Evolutionary conservation across 345 rosid species (phyloP).

Genomic region (Gossypium stocksii): DNA sequence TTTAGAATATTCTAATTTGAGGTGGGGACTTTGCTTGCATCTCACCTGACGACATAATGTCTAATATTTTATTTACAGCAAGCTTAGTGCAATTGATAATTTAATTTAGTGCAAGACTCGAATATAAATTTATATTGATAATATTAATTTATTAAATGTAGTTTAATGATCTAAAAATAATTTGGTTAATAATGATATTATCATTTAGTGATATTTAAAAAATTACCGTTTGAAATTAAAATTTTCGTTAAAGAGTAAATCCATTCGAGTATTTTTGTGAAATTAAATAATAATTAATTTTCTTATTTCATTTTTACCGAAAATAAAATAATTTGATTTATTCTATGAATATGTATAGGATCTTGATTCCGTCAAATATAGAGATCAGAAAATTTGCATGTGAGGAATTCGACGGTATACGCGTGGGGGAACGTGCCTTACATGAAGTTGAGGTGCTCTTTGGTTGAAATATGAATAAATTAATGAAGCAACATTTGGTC

Average conservation of each 20-base stretch:
- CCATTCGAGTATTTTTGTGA: too few species aligned
- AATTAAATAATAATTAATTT: too few species aligned
- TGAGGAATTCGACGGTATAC: neutral
- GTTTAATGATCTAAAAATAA: too few species aligned
- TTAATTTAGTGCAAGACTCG: neutral
- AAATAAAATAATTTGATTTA: too few species aligned
- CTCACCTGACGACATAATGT: neutral
- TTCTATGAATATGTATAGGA: too few species aligned
- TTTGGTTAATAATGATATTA: too few species aligned
- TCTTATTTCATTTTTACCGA: too few species aligned
- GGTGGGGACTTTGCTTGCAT: neutral
- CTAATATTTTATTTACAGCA: neutral
- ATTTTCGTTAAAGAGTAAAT: accelerated
- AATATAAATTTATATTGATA: too few species aligned
- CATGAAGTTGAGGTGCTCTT: neutral
- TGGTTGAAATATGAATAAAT: neutral
- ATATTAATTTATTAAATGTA: too few species aligned
- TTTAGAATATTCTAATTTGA: neutral
- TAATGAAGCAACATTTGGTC: neutral
- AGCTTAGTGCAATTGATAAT: neutral
- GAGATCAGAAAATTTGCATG: neutral
- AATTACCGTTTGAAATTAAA: accelerated
- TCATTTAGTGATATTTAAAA: too few species aligned
- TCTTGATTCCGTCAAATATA: too few species aligned
- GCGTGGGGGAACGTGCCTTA: slow-evolving; percentile 8